Conservation (phyloP, 2,329 filamentous ascomycete genomes). For the Cladobotryum mycophilum region DNA sequence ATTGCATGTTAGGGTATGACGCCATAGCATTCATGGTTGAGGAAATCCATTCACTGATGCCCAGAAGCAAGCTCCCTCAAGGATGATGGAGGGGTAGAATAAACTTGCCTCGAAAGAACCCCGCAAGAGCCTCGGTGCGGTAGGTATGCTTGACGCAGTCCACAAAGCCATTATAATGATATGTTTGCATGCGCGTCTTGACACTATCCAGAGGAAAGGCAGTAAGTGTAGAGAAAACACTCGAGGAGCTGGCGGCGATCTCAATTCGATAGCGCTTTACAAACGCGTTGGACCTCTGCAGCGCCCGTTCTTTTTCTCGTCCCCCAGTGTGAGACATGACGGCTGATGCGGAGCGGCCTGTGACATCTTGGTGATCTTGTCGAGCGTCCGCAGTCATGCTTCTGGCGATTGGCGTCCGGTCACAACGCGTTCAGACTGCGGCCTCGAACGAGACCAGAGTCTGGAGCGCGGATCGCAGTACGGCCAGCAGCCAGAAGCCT, state of each 20-base stretch:
- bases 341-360: constrained; percentile 25
- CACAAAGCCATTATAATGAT: constrained; percentile 67
- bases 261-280: constrained; percentile 75
- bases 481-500: constrained; percentile 30
- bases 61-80: not conserved
- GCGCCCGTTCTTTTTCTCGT: constrained; percentile 15
- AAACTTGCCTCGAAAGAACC: constrained; percentile 71
- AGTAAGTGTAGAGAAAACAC: constrained; percentile 68
- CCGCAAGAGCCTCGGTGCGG: constrained; percentile 61
- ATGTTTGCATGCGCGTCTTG: constrained; percentile 86
- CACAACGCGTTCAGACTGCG: constrained; percentile 23
- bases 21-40: not conserved
- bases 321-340: constrained; percentile 23
- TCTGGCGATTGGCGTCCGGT: constrained; percentile 22
- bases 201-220: constrained; percentile 87
- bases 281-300: constrained; percentile 36
- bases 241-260: constrained; percentile 70
- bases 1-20: not conserved
- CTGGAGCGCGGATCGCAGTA: constrained; percentile 24
- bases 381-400: constrained; percentile 33
- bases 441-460: constrained; percentile 23
- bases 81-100: not conserved
- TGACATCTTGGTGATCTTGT: constrained; percentile 34
- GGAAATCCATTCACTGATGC: no score
- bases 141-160: constrained; percentile 75